Conservation (phyloP, 352 stramenopile species). For the Phytophthora multivora region DNA sequence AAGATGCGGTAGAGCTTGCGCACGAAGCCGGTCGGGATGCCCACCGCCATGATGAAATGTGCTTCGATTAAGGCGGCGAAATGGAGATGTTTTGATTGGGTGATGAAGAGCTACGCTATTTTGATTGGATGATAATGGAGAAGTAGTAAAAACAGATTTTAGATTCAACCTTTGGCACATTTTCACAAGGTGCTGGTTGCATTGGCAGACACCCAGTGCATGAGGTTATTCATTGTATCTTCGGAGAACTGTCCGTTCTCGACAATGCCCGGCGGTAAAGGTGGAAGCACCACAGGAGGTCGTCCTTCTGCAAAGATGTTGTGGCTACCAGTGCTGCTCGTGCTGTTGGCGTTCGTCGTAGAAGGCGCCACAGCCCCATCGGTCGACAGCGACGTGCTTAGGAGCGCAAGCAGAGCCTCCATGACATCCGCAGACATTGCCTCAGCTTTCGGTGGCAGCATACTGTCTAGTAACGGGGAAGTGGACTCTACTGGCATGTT, state of each 20-base stretch:
- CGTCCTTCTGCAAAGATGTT: constrained; percentile 39
- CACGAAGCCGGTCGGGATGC: constrained; percentile 80
- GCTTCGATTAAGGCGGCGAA: neutral
- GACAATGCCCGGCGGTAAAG: constrained; percentile 30
- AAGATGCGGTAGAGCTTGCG: constrained; percentile 85
- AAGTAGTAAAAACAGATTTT: neutral
- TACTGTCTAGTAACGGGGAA: neutral
- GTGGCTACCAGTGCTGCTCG: constrained; percentile 16
- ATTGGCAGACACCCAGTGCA: constrained; percentile 36
- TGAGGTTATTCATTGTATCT: constrained; percentile 51
- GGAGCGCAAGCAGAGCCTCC: constrained; percentile 35
- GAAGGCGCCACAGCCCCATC: constrained; percentile 6
- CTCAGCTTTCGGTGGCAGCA: constrained; percentile 8
- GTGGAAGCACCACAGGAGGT: constrained; percentile 21
- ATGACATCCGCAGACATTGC: constrained; percentile 39
- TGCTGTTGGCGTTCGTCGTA: constrained; percentile 8
- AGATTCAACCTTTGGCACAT: too few species aligned
- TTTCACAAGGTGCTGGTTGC: constrained; percentile 8
- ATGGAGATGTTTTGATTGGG: neutral
- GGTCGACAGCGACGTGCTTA: constrained; percentile 42
- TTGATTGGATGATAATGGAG: constrained; percentile 1
- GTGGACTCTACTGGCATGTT: neutral
- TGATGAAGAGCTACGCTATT: neutral
- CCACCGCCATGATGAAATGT: constrained; percentile 30
- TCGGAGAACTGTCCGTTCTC: constrained; percentile 58